phyloP scores from a whole-genome alignment of 805 yeast species.

The Nakazawaea pomicola region DNA sequence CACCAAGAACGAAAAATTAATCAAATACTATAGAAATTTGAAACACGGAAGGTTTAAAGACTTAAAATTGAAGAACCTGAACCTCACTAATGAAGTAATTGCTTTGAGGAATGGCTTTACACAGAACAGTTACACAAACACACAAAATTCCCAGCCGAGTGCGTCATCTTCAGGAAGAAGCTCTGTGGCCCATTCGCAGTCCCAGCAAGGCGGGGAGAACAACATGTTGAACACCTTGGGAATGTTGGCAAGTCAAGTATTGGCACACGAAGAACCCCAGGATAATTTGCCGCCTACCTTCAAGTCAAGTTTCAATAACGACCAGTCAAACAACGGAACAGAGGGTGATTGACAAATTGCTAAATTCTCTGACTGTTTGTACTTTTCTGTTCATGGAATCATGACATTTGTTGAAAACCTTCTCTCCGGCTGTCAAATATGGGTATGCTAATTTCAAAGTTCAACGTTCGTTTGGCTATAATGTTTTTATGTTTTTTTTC shows the following conservation, averaged over 20 bases:
- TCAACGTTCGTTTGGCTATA: too few species aligned
- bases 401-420: too few species aligned
- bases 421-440: too few species aligned
- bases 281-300: constrained; percentile 8
- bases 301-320: constrained; percentile 2
- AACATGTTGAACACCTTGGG: constrained; percentile 30
- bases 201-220: constrained; percentile 1
- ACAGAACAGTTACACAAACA: background rate
- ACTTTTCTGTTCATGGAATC: too few species aligned
- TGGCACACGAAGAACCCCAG: constrained; percentile 23
- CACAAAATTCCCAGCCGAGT: constrained; percentile 6
- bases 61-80: constrained; percentile 22
- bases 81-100: constrained; percentile 20
- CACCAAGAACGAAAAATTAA: constrained; percentile 26
- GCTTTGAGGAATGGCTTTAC: background rate
- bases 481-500: too few species aligned
- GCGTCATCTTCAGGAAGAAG: constrained; percentile 11
- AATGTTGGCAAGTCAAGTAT: constrained; percentile 28
- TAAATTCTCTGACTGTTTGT: too few species aligned
- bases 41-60: constrained; percentile 25
- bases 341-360: too few species aligned
- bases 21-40: constrained; percentile 24
- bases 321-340: too few species aligned
- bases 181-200: constrained; percentile 5
- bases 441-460: too few species aligned